A percentile compares a stretch with the other conserved stretches of the same genome.
These are phyloP conservation scores for Solanum bulbocastanum DNA, from an alignment of 257 asterid genomes.

Conservation along the genomic window DNA sequence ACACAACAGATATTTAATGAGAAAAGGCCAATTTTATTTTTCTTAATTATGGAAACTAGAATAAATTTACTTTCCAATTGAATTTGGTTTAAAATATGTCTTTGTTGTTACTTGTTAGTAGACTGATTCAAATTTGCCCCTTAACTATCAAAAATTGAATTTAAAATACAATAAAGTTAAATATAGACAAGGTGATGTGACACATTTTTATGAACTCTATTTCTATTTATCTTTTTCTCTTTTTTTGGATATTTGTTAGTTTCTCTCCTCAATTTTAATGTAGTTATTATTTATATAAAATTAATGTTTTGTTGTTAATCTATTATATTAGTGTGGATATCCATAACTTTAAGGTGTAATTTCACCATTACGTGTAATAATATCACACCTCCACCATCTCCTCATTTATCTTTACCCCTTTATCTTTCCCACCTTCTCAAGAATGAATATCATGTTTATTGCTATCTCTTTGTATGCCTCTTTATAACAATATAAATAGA, in stretches of 20 bases:
- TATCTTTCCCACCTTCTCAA: not conserved
- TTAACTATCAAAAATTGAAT: not conserved
- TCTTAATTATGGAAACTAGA: not conserved
- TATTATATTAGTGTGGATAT: not conserved
- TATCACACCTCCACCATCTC: not conserved
- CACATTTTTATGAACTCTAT: too few relatives aligned
- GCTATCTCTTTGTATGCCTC: not conserved
- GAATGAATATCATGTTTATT: not conserved
- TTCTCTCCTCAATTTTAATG: not conserved
- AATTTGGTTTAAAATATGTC: not conserved
- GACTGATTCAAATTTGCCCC: not conserved
- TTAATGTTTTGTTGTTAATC: too few relatives aligned
- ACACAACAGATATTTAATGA: not conserved
- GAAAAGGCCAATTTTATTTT: not conserved
- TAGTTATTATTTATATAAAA: too few relatives aligned
- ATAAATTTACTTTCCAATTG: not conserved
- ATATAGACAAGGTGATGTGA: not conserved
- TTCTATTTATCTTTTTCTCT: too few relatives aligned
- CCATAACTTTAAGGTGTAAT: not conserved
- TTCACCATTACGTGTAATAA: too few relatives aligned
- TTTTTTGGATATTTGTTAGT: not conserved
- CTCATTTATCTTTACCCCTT: not conserved
- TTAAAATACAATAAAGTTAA: too few relatives aligned
- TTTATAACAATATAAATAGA: not conserved
- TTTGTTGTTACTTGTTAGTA: not conserved